phyloP scores from a whole-genome alignment of 768 basidiomycete genomes.

The Leccinum disarticulatum region DNA sequence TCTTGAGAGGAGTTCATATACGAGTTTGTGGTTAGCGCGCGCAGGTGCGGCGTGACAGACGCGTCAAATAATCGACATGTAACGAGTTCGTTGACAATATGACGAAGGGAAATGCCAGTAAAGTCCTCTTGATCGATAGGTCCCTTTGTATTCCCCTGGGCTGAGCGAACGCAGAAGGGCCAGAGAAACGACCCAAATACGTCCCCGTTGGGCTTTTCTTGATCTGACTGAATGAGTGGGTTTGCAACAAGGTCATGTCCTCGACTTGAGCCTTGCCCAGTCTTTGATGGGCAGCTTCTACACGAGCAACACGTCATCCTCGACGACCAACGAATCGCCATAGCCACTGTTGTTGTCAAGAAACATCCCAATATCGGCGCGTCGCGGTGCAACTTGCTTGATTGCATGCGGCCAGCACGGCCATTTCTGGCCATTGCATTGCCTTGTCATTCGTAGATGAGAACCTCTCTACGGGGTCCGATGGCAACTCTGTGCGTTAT shows the following conservation, averaged over 20 bases:
- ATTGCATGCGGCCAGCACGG: conserved; percentile 30
- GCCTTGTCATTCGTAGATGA: conserved; percentile 34
- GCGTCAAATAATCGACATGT: too few species aligned
- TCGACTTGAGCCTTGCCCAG: conserved; percentile 23
- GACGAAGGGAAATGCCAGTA: too few species aligned
- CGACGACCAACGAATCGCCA: conserved; percentile 55
- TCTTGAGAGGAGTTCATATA: too few species aligned
- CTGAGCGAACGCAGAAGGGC: too few species aligned
- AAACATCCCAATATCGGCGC: conserved; percentile 5
- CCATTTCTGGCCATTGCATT: conserved; percentile 12
- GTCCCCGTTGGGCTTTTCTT: too few species aligned
- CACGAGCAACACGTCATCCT: conserved; percentile 42
- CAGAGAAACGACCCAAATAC: too few species aligned
- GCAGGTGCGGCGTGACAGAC: too few species aligned
- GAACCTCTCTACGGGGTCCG: conserved; percentile 45
- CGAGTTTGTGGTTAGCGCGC: too few species aligned
- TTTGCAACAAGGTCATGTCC: conserved; percentile 13
- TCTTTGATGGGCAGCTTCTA: conserved; percentile 44
- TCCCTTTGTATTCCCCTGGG: too few species aligned
- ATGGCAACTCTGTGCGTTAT: conserved; percentile 20
- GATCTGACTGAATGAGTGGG: too few species aligned
- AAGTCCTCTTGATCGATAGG: too few species aligned
- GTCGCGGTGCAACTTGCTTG: conserved; percentile 38
- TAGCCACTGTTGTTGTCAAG: conserved; percentile 41
- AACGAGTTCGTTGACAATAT: too few species aligned